A percentile compares a stretch with the other conserved stretches of the same genome.
Evolutionary conservation across 2,329 filamentous ascomycete genomes (phyloP).

Genomic region (Passalora sequoiae): DNA sequence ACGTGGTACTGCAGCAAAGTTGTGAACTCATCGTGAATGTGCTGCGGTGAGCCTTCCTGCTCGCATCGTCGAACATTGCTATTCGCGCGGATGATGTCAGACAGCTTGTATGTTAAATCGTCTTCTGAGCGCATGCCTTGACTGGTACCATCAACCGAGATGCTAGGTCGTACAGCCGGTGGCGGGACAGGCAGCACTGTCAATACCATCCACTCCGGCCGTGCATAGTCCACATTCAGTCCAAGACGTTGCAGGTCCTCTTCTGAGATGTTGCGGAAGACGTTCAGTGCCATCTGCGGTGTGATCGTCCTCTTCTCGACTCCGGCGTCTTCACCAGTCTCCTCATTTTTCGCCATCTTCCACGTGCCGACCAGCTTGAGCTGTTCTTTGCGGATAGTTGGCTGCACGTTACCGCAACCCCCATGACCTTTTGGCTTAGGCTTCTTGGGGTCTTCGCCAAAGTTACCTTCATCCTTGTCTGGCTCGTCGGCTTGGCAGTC

Average conservation of each 20-base stretch:
- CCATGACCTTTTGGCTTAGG: conserved; percentile 61
- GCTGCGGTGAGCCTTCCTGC: conserved; percentile 82
- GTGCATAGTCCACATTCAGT: conserved; percentile 87
- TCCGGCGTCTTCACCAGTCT: conserved; percentile 59
- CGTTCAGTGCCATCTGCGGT: conserved; percentile 75
- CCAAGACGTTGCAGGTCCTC: conserved; percentile 82
- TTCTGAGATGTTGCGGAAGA: conserved; percentile 79
- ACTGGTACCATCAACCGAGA: conserved; percentile 91
- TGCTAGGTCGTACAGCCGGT: conserved; percentile 91
- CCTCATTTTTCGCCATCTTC: conserved; percentile 69
- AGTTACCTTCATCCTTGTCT: conserved; percentile 62
- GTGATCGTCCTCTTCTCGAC: conserved; percentile 78
- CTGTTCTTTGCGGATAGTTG: conserved; percentile 79
- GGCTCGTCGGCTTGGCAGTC: conserved; percentile 75
- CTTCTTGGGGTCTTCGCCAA: conserved; percentile 56
- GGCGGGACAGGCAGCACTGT: conserved; percentile 93
- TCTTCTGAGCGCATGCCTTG: conserved; percentile 93
- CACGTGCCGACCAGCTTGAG: conserved; percentile 72
- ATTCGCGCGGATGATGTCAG: conserved; percentile 96
- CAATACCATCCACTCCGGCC: conserved; percentile 97
- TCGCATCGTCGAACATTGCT: conserved; percentile 88
- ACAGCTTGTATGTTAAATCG: conserved; percentile 98
- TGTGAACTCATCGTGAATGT: conserved; percentile 88
- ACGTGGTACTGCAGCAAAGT: conserved; percentile 93
- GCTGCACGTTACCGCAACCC: conserved; percentile 88